Conservation (phyloP, 2,329 filamentous ascomycete genomes). For the Cordyceps farinosa region DNA sequence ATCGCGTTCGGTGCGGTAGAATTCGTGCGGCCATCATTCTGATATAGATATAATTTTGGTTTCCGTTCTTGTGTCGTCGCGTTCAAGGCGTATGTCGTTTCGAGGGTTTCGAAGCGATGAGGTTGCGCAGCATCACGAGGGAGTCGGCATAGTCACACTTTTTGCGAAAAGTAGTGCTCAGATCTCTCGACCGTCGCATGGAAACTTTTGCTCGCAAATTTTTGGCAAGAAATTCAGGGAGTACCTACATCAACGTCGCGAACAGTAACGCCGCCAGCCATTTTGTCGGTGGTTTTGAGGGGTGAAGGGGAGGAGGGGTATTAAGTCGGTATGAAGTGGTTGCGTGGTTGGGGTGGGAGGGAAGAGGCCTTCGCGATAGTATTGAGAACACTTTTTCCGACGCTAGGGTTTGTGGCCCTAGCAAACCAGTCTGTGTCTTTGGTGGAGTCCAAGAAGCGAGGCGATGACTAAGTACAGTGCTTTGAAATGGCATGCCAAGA, state of each 20-base stretch:
- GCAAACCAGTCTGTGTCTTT: slow-evolving; percentile 14
- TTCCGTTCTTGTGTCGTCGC: neutral
- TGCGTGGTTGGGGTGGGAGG: slow-evolving; percentile 25
- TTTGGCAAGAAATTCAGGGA: slow-evolving; percentile 28
- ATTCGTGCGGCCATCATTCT: neutral
- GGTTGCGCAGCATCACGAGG: slow-evolving; percentile 15
- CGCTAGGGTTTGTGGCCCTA: slow-evolving; percentile 36
- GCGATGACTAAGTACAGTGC: slow-evolving; percentile 27
- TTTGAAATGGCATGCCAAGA: neutral
- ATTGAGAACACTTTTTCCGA: slow-evolving; percentile 24
- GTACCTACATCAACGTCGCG: slow-evolving; percentile 79
- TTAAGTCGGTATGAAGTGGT: slow-evolving; percentile 30
- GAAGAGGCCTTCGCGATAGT: slow-evolving; percentile 19
- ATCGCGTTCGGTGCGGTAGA: slow-evolving; percentile 2
- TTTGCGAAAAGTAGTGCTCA: neutral
- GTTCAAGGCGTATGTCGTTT: neutral
- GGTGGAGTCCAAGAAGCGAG: neutral
- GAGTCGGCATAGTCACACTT: slow-evolving; percentile 2
- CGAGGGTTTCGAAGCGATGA: neutral
- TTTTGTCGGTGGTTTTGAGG: slow-evolving; percentile 58
- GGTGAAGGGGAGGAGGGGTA: slow-evolving; percentile 21
- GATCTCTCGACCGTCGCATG: neutral
- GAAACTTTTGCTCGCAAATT: neutral
- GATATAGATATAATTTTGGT: neutral
- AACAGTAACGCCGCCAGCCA: slow-evolving; percentile 76